Conservation (phyloP, 2,329 filamentous ascomycete genomes). For the Alternaria hordeiaustralica region DNA sequence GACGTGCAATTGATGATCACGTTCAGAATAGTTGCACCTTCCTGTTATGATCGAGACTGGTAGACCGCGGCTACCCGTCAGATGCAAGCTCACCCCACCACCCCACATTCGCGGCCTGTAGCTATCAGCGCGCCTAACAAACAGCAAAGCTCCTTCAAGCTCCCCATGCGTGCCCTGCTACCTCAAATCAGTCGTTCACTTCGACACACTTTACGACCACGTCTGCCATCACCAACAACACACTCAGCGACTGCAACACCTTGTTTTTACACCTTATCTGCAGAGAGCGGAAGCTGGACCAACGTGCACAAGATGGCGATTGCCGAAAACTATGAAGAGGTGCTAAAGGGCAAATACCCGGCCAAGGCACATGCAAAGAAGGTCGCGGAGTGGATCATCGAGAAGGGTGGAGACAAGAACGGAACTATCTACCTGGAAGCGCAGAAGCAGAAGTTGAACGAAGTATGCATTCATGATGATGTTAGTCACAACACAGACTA, state of each 20-base stretch:
- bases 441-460: conserved; percentile 78
- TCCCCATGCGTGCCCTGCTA: conserved; percentile 17
- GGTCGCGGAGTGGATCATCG: conserved; percentile 79
- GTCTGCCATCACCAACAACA: neutral
- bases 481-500: conserved; percentile 4
- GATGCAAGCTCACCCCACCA: conserved; percentile 28
- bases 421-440: conserved; percentile 90
- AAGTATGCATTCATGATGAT: conserved; percentile 51
- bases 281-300: conserved; percentile 12
- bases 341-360: conserved; percentile 70
- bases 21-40: conserved; percentile 16
- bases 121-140: conserved; percentile 15
- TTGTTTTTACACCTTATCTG: conserved; percentile 7
- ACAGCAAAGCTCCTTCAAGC: conserved; percentile 20
- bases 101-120: conserved; percentile 27
- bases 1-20: neutral
- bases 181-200: conserved; percentile 11
- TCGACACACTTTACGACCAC: conserved; percentile 6
- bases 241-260: neutral
- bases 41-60: conserved; percentile 20
- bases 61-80: conserved; percentile 33
- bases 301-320: conserved; percentile 35
- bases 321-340: conserved; percentile 43
- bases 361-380: conserved; percentile 85
- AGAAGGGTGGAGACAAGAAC: conserved; percentile 66